Conservation (phyloP, 2,329 filamentous ascomycete species). For the Penicillium sp. region DNA sequence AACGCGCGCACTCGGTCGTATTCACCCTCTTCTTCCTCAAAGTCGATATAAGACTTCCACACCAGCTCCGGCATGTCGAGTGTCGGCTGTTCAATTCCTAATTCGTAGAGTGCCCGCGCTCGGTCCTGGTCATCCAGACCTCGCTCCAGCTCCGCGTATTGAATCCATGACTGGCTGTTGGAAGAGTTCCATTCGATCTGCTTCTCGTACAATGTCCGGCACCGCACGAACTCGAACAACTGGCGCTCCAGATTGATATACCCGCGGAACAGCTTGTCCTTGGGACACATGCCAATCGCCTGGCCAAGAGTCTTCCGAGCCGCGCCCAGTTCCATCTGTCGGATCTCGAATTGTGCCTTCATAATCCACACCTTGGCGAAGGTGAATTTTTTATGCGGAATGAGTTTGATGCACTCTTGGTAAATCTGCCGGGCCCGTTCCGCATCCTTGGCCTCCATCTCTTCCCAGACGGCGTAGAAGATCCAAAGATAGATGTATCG, state of each 20-base stretch:
- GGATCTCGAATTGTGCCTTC: slow-evolving; percentile 90
- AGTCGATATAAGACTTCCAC: slow-evolving; percentile 99
- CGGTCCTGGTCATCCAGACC: slow-evolving; percentile 89
- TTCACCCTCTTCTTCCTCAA: slow-evolving; percentile 93
- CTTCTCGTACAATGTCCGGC: slow-evolving; percentile 90
- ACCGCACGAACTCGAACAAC: slow-evolving; percentile 90
- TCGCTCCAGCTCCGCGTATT: slow-evolving; percentile 90
- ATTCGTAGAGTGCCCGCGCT: slow-evolving; percentile 86
- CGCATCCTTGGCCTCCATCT: slow-evolving; percentile 78
- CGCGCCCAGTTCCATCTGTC: slow-evolving; percentile 77
- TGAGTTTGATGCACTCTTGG: slow-evolving; percentile 79
- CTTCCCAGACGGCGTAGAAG: slow-evolving; percentile 95
- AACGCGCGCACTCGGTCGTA: slow-evolving; percentile 79
- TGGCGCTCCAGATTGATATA: slow-evolving; percentile 93
- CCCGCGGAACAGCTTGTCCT: slow-evolving; percentile 91
- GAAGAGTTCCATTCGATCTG: slow-evolving; percentile 89
- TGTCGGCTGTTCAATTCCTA: slow-evolving; percentile 78
- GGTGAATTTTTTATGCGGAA: slow-evolving; percentile 96
- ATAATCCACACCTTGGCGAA: slow-evolving; percentile 96
- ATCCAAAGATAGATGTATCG: slow-evolving; percentile 98
- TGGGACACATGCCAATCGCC: slow-evolving; percentile 91
- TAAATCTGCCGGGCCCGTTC: slow-evolving; percentile 88
- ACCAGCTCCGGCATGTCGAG: slow-evolving; percentile 97
- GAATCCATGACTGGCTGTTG: slow-evolving; percentile 94
- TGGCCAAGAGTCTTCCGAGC: slow-evolving; percentile 89